Evolutionary conservation across 176 grass and related monocot genomes (phyloP).

Genomic region (Oryza australiensis): DNA sequence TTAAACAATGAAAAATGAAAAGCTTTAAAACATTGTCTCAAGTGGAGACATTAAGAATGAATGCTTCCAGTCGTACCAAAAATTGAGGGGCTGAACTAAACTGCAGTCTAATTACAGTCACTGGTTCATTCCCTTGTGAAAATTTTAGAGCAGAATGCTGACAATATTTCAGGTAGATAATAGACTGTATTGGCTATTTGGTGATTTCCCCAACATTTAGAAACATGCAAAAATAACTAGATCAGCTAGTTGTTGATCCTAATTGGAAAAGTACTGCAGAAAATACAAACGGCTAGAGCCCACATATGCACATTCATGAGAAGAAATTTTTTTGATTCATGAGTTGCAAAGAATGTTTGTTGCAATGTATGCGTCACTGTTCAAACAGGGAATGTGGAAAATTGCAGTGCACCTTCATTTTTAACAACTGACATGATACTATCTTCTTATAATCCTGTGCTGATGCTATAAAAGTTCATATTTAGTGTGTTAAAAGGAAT

Average conservation of each 20-base stretch:
- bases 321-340: conserved; percentile 9
- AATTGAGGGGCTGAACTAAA: not conserved
- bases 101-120: not conserved
- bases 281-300: not conserved
- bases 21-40: conserved; percentile 18
- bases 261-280: conserved; percentile 3
- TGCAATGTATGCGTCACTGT: not conserved
- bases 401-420: not conserved
- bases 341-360: not conserved
- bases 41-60: not conserved
- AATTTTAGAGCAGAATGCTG: conserved; percentile 15
- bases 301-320: conserved; percentile 5
- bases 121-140: not conserved
- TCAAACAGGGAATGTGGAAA: conserved; percentile 18
- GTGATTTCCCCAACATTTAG: not conserved
- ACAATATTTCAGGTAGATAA: conserved; percentile 26
- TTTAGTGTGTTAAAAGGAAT: conserved; percentile 8
- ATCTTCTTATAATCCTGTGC: not conserved
- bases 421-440: not conserved
- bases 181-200: not conserved
- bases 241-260: not conserved
- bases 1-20: not conserved
- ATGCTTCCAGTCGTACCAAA: not conserved
- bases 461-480: not conserved
- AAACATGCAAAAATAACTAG: not conserved